phyloP scores from a whole-genome alignment of 1,284 basidiomycete species.

The Ceratobasidium sp. region DNA sequence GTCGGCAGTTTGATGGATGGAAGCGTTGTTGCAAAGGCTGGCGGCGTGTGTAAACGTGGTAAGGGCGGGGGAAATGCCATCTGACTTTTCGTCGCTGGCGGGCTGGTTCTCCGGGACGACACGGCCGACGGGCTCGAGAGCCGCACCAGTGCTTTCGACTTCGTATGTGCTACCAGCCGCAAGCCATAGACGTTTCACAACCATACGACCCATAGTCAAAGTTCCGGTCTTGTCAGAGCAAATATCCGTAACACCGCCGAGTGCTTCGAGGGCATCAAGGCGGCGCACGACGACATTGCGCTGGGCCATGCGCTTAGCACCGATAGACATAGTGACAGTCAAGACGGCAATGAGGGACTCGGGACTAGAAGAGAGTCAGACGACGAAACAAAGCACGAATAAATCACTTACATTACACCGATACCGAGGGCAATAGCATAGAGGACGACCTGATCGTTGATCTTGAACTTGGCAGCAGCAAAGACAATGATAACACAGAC shows the following conservation, averaged over 20 bases:
- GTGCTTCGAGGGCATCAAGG: conserved; percentile 65
- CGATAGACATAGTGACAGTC: conserved; percentile 55
- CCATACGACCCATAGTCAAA: conserved; percentile 30
- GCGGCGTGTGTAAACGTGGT: conserved; percentile 53
- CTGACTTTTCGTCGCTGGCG: conserved; percentile 44
- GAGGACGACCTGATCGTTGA: conserved; percentile 56
- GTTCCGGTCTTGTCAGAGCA: conserved; percentile 65
- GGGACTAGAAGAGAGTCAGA: conserved; percentile 46
- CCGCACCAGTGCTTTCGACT: conserved; percentile 38
- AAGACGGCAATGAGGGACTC: conserved; percentile 53
- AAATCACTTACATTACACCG: conserved; percentile 49
- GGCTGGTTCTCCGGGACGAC: conserved; percentile 43
- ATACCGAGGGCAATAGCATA: conserved; percentile 53
- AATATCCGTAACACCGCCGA: conserved; percentile 64
- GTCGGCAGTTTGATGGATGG: conserved; percentile 50
- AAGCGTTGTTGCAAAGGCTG: conserved; percentile 57
- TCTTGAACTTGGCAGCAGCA: conserved; percentile 57
- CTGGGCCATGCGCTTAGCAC: conserved; percentile 60
- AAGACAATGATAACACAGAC: conserved; percentile 65
- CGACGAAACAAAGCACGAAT: conserved; percentile 49
- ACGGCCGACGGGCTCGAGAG: conserved; percentile 43
- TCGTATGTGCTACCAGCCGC: conserved; percentile 36
- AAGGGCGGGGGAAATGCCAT: conserved; percentile 45
- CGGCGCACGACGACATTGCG: conserved; percentile 61
- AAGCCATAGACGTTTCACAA: conserved; percentile 39